Base-by-base conservation (phyloP, 2,329 filamentous ascomycete genomes). In the Biscogniauxia sp. region DNA sequence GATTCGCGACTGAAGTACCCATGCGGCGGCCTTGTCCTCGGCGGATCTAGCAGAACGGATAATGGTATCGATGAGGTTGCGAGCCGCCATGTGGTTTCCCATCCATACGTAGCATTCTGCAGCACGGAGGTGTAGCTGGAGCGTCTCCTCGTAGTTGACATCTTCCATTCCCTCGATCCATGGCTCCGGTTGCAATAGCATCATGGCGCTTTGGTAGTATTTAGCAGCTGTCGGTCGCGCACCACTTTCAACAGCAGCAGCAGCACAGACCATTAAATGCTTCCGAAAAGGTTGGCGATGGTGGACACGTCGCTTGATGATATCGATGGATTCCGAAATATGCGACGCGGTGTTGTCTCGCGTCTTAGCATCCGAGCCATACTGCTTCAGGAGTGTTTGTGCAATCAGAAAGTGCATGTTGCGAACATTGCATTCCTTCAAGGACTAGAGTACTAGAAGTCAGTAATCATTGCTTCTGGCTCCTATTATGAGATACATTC, bases 361-460 rank as follows among this genome's bases (percentile, higher is more conserved):
- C 25, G 84, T 82, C 55, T 82, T 82, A 1, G 84, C 80, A 61
- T 92, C 87, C 23, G 83, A 75, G 7, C 79, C 72, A 62, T 84
- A 86, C 68, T 93, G 88, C 67, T 90, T 90, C 73, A 93, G 85
- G 66, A 97, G 85, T 0, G 89, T 89, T 70, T 92, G 88, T 0
- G 91, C 90, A 68, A 97, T 92, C 53, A 93, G 87, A 68, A 93
- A 97, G 75, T 97, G 93, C 93, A 97, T 97, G 68, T 90, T 90
- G 20, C 84, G 80, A 20, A 84, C 78, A 58, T 90, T 87, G 69
- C 85, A 87, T 71, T 93, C 88, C 63, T 84, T 86, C 56, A 97
- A 78, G 5, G 85, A 83, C 64, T 68, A 55, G 7, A 25, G 52
- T 19, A 17, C n/a, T n/a, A 9, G 8, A 25, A 54, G 52, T 54